phyloP scores from a whole-genome alignment of 768 basidiomycete genomes.

The Phylloporus sp. region DNA sequence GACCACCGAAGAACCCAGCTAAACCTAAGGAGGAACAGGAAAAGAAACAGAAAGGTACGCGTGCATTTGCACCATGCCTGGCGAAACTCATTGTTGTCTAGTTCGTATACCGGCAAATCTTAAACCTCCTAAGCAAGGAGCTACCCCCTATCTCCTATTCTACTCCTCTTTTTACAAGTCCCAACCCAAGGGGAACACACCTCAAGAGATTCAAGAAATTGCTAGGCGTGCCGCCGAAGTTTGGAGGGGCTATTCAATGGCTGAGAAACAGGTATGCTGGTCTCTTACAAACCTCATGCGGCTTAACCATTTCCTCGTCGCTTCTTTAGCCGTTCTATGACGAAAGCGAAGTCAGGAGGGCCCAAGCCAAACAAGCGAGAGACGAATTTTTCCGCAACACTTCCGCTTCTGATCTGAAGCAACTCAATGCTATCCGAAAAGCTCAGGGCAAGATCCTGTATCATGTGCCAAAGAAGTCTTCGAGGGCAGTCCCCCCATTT shows the following conservation, averaged over 20 bases:
- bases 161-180: slow-evolving; percentile 11
- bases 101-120: slow-evolving; percentile 13
- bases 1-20: not conserved
- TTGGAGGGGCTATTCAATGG: slow-evolving; percentile 33
- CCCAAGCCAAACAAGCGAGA: slow-evolving; percentile 17
- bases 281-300: not conserved
- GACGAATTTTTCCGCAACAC: slow-evolving; percentile 28
- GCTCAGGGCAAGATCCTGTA: slow-evolving; percentile 22
- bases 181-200: not conserved
- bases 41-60: slow-evolving; percentile 15
- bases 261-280: slow-evolving; percentile 34
- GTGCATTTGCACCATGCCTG: not conserved
- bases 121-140: slow-evolving; percentile 29
- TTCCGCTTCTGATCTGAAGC: slow-evolving; percentile 17
- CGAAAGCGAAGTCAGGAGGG: slow-evolving; percentile 12
- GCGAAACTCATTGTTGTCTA: slow-evolving; percentile 8
- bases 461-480: not conserved
- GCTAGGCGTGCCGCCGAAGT: slow-evolving; percentile 20
- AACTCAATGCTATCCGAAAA: slow-evolving; percentile 33
- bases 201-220: not conserved
- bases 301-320: not conserved
- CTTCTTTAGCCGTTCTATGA: slow-evolving; percentile 27
- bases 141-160: slow-evolving; percentile 26
- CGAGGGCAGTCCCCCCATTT: slow-evolving; percentile 14
- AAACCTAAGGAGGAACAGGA: not conserved